Conservation (phyloP, 768 basidiomycete genomes). For the Polyporus arcularius region DNA sequence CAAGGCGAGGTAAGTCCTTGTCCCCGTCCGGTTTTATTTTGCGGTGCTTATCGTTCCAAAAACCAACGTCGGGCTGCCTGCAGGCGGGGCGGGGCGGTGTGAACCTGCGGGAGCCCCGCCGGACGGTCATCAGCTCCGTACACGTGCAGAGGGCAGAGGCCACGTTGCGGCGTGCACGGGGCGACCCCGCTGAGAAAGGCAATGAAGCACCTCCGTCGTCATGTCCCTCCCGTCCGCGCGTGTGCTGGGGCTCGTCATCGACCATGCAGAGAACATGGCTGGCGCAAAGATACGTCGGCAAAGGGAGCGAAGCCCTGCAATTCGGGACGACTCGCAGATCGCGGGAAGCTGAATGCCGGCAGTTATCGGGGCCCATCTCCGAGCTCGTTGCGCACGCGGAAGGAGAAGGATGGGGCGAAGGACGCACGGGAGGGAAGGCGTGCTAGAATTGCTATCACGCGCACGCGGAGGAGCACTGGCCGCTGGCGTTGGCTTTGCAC, state of each 20-base stretch:
- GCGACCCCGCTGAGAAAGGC: slow-evolving; percentile 10
- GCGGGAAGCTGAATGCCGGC: background rate
- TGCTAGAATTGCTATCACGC: background rate
- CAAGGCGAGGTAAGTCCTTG: background rate
- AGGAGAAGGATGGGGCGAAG: background rate
- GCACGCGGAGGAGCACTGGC: background rate
- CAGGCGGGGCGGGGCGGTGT: background rate
- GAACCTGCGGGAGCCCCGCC: background rate
- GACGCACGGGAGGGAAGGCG: background rate
- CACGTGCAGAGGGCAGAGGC: slow-evolving; percentile 7
- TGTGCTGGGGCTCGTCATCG: background rate
- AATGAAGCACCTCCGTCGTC: background rate
- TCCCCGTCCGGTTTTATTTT: background rate
- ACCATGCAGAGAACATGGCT: background rate
- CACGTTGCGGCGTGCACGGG: slow-evolving; percentile 11
- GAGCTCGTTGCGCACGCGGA: background rate
- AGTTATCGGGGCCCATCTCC: background rate
- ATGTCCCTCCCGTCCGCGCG: background rate
- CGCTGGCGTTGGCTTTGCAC: background rate
- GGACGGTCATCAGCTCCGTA: slow-evolving; percentile 16
- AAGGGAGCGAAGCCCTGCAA: background rate
- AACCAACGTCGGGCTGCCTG: background rate
- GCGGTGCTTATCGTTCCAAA: background rate
- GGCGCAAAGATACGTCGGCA: background rate
- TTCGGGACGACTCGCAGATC: background rate